Evolutionary conservation across 371 early-diverging fungal species (phyloP).

Genomic region (Rhizopus delemar): DNA sequence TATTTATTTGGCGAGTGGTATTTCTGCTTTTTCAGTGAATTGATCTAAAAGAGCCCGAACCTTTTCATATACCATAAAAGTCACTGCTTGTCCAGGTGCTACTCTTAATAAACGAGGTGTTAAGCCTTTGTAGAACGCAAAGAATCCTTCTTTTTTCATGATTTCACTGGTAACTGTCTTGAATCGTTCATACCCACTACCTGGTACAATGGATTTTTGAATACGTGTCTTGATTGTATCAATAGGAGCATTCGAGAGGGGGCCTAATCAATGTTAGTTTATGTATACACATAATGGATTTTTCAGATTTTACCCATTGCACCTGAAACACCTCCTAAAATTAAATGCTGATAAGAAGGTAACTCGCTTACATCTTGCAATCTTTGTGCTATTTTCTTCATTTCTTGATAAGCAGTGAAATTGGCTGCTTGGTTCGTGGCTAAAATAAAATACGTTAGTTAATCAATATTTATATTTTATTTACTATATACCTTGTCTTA

Average conservation of each 20-base stretch:
- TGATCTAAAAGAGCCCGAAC: conserved; percentile 48
- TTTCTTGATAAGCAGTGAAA: conserved; percentile 94
- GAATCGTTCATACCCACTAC: conserved; percentile 84
- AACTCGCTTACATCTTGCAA: conserved; percentile 80
- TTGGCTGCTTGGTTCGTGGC: conserved; percentile 99
- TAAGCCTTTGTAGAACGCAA: conserved; percentile 94
- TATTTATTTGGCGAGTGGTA: not conserved
- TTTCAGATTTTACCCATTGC: conserved; percentile 71
- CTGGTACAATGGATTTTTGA: conserved; percentile 77
- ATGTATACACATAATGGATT: too few species aligned
- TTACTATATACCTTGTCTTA: conserved; percentile 77
- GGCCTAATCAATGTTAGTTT: conserved; percentile 47
- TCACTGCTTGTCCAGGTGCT: conserved; percentile 87
- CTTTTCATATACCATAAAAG: conserved; percentile 87
- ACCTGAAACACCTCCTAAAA: conserved; percentile 93
- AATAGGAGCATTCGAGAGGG: conserved; percentile 95
- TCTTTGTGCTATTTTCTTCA: conserved; percentile 69
- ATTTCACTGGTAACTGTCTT: conserved; percentile 69
- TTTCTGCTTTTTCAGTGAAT: not conserved
- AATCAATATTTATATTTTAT: not conserved
- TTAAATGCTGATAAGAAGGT: conserved; percentile 89
- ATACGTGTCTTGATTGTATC: conserved; percentile 98
- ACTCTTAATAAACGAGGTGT: conserved; percentile 92
- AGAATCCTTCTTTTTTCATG: conserved; percentile 86
- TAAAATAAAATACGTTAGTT: conserved; percentile 11